A percentile compares a stretch with the other conserved stretches of the same genome.
Evolutionary conservation across 805 yeast species (phyloP).

Genomic region (Lachancea quebecensis): DNA sequence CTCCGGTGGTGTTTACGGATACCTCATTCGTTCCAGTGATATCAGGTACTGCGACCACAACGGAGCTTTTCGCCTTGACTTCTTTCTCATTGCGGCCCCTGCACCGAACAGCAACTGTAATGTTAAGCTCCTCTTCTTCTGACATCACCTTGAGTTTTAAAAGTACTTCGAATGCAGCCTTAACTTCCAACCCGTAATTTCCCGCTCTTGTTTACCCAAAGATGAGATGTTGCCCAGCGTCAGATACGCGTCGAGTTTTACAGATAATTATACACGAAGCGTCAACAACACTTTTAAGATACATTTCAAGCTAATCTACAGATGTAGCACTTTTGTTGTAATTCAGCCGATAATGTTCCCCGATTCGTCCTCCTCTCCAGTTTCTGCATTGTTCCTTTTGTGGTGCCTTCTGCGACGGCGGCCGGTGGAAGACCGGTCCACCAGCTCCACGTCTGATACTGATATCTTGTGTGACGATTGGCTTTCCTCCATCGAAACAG

Average conservation of each 20-base stretch:
- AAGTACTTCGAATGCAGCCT: background rate
- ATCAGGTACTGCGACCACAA: slow-evolving; percentile 49
- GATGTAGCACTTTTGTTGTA: too few species aligned
- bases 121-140: slow-evolving; percentile 36
- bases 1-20: slow-evolving; percentile 38
- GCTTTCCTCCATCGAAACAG: background rate
- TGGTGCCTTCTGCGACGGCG: background rate
- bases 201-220: background rate
- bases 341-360: too few species aligned
- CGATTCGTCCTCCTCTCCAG: background rate
- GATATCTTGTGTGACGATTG: background rate
- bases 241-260: background rate
- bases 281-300: background rate
- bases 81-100: slow-evolving; percentile 56
- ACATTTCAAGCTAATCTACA: too few species aligned
- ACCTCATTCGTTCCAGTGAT: slow-evolving; percentile 41
- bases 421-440: background rate
- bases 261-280: background rate
- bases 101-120: slow-evolving; percentile 58
- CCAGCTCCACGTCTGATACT: background rate
- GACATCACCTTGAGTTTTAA: slow-evolving; percentile 1
- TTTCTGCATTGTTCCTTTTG: background rate
- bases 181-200: background rate
- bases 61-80: slow-evolving; percentile 49
- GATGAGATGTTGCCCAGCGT: background rate